Percentiles rank a stretch among this genome's conserved stretches.
Conservation (phyloP, 306 rosid species). For the Inga leiocalycina region DNA sequence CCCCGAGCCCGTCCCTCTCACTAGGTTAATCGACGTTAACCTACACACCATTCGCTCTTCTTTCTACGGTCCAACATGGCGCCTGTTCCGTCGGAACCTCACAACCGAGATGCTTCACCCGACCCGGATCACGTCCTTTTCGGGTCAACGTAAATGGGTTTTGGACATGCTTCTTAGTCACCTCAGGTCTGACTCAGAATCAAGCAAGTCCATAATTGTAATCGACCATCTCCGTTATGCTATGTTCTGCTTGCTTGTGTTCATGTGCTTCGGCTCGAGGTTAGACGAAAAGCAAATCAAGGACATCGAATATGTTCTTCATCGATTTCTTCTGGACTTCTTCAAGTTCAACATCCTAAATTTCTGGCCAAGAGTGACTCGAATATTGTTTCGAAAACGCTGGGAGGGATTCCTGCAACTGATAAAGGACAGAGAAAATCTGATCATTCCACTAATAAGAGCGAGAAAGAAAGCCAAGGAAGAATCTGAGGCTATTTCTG, state of each 20-base stretch:
- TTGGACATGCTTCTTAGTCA: conserved; percentile 29
- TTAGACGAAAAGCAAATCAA: conserved; percentile 29
- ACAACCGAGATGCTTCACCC: conserved; percentile 43
- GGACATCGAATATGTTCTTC: conserved; percentile 34
- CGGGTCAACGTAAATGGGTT: conserved; percentile 36
- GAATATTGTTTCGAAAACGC: conserved; percentile 13
- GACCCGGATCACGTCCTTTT: conserved; percentile 33
- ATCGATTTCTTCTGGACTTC: background rate
- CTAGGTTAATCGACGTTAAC: background rate
- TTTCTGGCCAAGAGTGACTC: conserved; percentile 17
- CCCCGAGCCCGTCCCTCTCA: conserved; percentile 3
- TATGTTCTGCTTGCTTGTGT: conserved; percentile 45
- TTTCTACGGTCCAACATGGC: conserved; percentile 46
- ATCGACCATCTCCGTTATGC: conserved; percentile 36
- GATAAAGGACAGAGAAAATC: background rate
- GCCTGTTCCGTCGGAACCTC: conserved; percentile 51
- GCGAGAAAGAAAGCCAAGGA: conserved; percentile 1
- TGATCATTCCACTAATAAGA: background rate
- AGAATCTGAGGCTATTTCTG: background rate
- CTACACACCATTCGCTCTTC: conserved; percentile 39
- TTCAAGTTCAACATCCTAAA: conserved; percentile 8
- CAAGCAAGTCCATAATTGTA: background rate
- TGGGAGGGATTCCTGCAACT: conserved; percentile 23
- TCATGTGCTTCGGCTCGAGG: conserved; percentile 50
- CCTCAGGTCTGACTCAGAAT: conserved; percentile 1